Percentiles rank a stretch among this genome's conserved stretches.
Conservation (phyloP, 805 yeast genomes). For the Nakazawaea siamensis region DNA sequence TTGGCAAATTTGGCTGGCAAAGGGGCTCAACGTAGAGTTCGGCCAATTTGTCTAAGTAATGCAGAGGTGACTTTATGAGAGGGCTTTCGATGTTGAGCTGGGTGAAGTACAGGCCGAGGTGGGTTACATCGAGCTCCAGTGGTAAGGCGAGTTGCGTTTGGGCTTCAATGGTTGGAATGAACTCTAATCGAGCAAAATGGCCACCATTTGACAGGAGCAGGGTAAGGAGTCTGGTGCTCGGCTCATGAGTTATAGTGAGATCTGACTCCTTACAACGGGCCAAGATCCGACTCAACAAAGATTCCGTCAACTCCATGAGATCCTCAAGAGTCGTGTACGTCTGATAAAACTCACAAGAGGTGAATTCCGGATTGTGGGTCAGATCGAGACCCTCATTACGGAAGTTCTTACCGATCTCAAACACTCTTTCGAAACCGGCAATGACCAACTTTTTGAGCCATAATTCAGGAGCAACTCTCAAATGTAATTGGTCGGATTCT, state of each 20-base stretch:
- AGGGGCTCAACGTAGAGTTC: constrained; percentile 44
- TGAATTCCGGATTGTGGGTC: constrained; percentile 92
- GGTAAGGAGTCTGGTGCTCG: constrained; percentile 12
- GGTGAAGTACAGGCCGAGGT: constrained; percentile 32
- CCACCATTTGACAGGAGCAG: constrained; percentile 13
- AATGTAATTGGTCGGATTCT: constrained; percentile 33
- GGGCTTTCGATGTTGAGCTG: constrained; percentile 28
- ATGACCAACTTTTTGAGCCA: constrained; percentile 84
- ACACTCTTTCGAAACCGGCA: constrained; percentile 80
- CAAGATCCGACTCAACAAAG: constrained; percentile 37
- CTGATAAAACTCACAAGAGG: constrained; percentile 84
- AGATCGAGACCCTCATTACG: constrained; percentile 91
- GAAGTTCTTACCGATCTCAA: constrained; percentile 78
- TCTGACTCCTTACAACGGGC: constrained; percentile 19
- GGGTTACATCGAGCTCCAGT: constrained; percentile 26
- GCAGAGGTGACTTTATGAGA: constrained; percentile 39
- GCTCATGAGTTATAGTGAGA: constrained; percentile 15
- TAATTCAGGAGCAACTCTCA: constrained; percentile 91
- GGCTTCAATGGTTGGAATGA: constrained; percentile 53
- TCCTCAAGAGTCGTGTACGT: constrained; percentile 60
- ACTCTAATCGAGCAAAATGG: constrained; percentile 44
- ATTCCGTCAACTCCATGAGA: constrained; percentile 57
- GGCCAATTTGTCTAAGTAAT: constrained; percentile 50
- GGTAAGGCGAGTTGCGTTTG: constrained; percentile 47
- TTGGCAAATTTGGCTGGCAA: constrained; percentile 44